Base-by-base conservation (phyloP, 208 protist species). In the Tritrichomonas foetus region DNA sequence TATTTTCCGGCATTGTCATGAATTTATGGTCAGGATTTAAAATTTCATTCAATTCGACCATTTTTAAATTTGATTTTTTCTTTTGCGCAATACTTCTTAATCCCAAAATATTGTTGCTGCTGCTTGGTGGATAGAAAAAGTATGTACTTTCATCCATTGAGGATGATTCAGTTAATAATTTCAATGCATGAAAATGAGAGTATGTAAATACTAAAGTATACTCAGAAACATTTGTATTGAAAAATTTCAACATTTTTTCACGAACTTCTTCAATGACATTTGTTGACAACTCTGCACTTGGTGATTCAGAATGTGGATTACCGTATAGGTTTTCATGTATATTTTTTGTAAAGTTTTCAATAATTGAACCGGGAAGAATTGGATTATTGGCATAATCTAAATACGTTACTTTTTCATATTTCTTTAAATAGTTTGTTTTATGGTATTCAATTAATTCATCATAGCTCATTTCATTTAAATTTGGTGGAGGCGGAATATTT, bases 221-320 rank as follows among this genome's bases (percentile, higher is more conserved):
- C 5, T 89, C 25, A 39, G 20, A 53, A n/a, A n/a, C 11, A 55
- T 44, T 55, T 27, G 44, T 57, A 33, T 53, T 9, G 9, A 89
- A 89, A 8, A 61, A 14, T 36, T 25, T 9, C 1, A 89, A 39
- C 33, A 89, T 89, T 36, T 53, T 33, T 5, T 16, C 39, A 44
- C 78, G 44, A 36, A 89, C 14, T 20, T 39, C 16, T 22, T 25
- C 47, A 39, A 50, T 89, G 0, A 16, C 20, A 33, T 89, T 47
- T 2, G 41, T 33, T 16, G 78, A 89, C 8, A 50, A 8, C 57
- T 53, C 47, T 39, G 78, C 41, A 50, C 78, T 89, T 61, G 1
- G 44, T 14, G 78, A 89, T 8, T 89, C 78, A n/a, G 78, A 89
- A 57, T 89, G 78, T 13, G 78, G 33, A 57, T 89, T 89, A 33